These are phyloP conservation scores for Blastobotrys attinorum DNA, from an alignment of 805 yeast genomes.

Conservation along the genomic window DNA sequence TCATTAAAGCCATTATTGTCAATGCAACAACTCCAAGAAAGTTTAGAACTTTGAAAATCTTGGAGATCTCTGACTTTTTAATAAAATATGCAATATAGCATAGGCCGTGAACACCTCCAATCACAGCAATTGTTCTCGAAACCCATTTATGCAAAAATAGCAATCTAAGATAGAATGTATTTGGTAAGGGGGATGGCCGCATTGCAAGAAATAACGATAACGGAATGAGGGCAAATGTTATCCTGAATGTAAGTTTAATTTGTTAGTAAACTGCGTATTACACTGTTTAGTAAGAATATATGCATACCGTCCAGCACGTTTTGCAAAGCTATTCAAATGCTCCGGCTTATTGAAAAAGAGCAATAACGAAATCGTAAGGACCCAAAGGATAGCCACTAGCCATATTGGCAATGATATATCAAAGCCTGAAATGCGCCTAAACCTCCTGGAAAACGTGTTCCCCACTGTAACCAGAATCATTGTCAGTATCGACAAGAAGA, in stretches of 20 bases:
- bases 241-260: too few species aligned
- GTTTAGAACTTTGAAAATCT: constrained; percentile 51
- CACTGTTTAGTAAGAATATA: too few species aligned
- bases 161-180: constrained; percentile 60
- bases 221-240: constrained; percentile 70
- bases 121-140: constrained; percentile 64
- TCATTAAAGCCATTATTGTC: constrained; percentile 51
- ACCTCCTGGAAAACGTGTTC: constrained; percentile 4
- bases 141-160: constrained; percentile 88
- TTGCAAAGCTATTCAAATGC: constrained; percentile 53
- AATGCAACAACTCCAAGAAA: constrained; percentile 65
- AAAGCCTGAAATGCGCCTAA: neutral
- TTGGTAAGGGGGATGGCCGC: constrained; percentile 81
- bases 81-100: constrained; percentile 46
- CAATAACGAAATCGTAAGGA: constrained; percentile 34
- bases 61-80: constrained; percentile 36
- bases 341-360: constrained; percentile 37
- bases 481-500: constrained; percentile 8
- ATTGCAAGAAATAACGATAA: constrained; percentile 64
- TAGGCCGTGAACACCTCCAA: constrained; percentile 56
- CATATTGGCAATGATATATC: neutral
- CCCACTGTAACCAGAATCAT: constrained; percentile 7
- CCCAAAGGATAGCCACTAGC: constrained; percentile 38
- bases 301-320: constrained; percentile 49
- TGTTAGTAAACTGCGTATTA: too few species aligned